A percentile compares a stretch with the other conserved stretches of the same genome.
Evolutionary conservation across 345 rosid species (phyloP).

Genomic region (Cardiospermum halicacabum): DNA sequence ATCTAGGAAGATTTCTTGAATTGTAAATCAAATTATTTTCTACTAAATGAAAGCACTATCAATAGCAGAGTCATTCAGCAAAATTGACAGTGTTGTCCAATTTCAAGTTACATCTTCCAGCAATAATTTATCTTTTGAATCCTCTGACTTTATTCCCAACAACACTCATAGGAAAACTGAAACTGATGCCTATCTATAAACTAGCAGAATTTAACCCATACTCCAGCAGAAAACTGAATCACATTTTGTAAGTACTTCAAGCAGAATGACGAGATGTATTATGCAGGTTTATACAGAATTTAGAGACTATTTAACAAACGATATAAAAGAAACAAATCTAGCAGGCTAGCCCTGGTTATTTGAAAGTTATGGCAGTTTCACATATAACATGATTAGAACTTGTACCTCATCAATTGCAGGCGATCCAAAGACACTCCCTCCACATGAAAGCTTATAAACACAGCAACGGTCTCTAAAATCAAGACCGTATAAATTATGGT

Average conservation of each 20-base stretch:
- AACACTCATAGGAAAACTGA: too few species aligned
- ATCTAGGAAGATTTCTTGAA: too few species aligned
- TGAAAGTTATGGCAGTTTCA: not conserved
- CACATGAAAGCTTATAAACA: conserved; percentile 63
- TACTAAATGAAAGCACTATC: too few species aligned
- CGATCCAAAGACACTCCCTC: conserved; percentile 89
- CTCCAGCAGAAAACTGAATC: not conserved
- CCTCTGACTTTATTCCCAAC: too few species aligned
- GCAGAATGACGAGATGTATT: not conserved
- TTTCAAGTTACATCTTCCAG: too few species aligned
- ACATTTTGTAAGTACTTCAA: not conserved
- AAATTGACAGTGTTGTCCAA: too few species aligned
- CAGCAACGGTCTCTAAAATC: conserved; percentile 65
- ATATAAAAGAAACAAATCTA: not conserved
- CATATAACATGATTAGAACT: conserved; percentile 1
- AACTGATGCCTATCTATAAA: too few species aligned
- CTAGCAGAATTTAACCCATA: not conserved
- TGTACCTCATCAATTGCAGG: conserved; percentile 88
- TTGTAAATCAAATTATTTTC: too few species aligned
- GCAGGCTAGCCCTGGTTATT: not conserved
- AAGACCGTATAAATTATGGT: conserved; percentile 79
- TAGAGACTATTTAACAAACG: not conserved
- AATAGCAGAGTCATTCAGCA: too few species aligned
- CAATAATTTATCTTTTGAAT: too few species aligned
- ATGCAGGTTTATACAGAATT: not conserved